These are phyloP conservation scores for Alternaria sp. DNA, from an alignment of 2,329 filamentous ascomycete species.

Conservation along the genomic window DNA sequence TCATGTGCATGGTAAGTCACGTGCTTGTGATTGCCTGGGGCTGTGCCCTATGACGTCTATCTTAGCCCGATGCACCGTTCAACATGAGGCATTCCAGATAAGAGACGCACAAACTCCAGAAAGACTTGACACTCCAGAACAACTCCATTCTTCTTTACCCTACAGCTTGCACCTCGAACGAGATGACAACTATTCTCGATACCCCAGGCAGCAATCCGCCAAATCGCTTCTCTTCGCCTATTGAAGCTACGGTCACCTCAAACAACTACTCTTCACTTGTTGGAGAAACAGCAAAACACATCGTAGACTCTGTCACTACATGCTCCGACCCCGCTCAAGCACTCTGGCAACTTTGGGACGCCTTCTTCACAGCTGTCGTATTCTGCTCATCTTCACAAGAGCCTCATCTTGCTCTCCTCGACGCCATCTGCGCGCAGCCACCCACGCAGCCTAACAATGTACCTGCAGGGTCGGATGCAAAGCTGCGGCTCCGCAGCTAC, in stretches of 20 bases:
- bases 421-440: neutral
- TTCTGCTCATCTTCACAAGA: neutral
- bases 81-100: neutral
- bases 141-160: neutral
- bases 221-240: neutral
- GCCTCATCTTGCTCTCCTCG: neutral
- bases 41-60: neutral
- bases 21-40: neutral
- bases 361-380: conserved; percentile 1
- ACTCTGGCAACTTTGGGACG: conserved; percentile 9
- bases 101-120: neutral
- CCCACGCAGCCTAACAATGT: neutral
- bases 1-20: neutral
- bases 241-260: neutral
- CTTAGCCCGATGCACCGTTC: neutral
- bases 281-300: neutral
- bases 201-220: neutral
- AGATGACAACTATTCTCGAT: conserved; percentile 1
- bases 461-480: neutral
- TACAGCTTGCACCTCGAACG: neutral
- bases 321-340: neutral
- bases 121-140: neutral
- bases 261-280: neutral
- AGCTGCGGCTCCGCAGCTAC: too few species aligned
- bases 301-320: neutral